phyloP scores from a whole-genome alignment of 169 alveolate species.

The Plasmodium cynomolgi region DNA sequence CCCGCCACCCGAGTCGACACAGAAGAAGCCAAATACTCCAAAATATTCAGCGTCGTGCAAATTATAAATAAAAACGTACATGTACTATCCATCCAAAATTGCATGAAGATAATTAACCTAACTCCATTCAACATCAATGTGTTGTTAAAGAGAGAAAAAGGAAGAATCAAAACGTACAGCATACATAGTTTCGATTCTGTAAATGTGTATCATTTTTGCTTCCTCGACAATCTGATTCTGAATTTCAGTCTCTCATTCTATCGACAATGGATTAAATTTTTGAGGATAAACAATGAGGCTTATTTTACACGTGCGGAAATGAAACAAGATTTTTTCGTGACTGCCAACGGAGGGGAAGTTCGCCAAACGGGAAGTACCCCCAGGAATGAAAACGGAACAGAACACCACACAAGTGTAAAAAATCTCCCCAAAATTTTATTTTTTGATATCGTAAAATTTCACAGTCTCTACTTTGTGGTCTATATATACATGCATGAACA shows the following conservation, averaged over 20 bases:
- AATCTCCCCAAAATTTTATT: background rate
- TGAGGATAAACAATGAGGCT: constrained; percentile 23
- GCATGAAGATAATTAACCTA: constrained; percentile 28
- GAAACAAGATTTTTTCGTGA: background rate
- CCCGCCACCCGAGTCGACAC: background rate
- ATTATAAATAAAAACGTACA: constrained; percentile 1
- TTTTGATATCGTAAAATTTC: constrained; percentile 15
- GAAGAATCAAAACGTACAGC: constrained; percentile 53
- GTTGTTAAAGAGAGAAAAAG: constrained; percentile 49
- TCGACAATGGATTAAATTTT: constrained; percentile 35
- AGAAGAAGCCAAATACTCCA: constrained; percentile 11
- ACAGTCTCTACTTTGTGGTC: constrained; percentile 14
- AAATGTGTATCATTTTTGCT: constrained; percentile 53
- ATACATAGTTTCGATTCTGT: constrained; percentile 18
- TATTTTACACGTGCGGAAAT: background rate
- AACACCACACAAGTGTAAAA: background rate
- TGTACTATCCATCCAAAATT: constrained; percentile 6
- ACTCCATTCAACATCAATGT: constrained; percentile 37
- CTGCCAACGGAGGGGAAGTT: background rate
- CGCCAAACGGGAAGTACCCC: background rate
- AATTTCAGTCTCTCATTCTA: constrained; percentile 22
- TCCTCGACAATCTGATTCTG: constrained; percentile 22
- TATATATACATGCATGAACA: constrained; percentile 16
- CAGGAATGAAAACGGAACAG: background rate
- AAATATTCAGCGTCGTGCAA: constrained; percentile 2